Evolutionary conservation across 129 eudicot genomes (phyloP).

Genomic region (Helianthus tuberosus): DNA sequence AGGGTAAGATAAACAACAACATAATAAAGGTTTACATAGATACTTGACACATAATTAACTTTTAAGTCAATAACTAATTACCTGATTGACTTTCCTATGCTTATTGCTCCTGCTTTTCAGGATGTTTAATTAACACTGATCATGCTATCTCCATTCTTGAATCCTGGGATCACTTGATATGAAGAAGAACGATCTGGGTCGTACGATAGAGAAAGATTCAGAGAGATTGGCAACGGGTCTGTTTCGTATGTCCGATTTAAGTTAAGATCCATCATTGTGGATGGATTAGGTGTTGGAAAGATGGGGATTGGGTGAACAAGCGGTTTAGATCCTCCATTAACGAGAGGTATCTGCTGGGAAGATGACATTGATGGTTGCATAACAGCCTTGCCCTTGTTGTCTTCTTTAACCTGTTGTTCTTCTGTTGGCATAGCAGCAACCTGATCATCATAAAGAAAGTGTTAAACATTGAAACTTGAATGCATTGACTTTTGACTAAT

Average conservation of each 20-base stretch:
- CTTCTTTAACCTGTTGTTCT: slow-evolving; percentile 45
- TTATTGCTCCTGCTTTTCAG: slow-evolving; percentile 13
- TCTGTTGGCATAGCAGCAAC: slow-evolving; percentile 57
- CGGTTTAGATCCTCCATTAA: slow-evolving; percentile 4
- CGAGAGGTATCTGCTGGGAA: slow-evolving; percentile 11
- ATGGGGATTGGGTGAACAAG: slow-evolving; percentile 17
- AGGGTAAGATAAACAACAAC: slow-evolving; percentile 21
- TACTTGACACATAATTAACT: slow-evolving; percentile 32
- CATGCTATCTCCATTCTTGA: slow-evolving; percentile 36
- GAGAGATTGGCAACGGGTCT: slow-evolving; percentile 27
- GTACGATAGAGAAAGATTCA: slow-evolving; percentile 43
- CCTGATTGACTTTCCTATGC: slow-evolving; percentile 33
- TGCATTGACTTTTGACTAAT: background rate
- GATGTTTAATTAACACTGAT: slow-evolving; percentile 41
- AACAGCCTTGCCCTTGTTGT: slow-evolving; percentile 30
- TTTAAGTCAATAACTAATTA: slow-evolving; percentile 42
- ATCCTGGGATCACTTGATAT: slow-evolving; percentile 28
- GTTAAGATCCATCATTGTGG: slow-evolving; percentile 36
- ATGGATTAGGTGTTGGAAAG: slow-evolving; percentile 22
- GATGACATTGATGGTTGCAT: slow-evolving; percentile 25
- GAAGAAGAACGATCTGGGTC: slow-evolving; percentile 25
- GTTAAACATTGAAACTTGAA: background rate
- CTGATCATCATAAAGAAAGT: slow-evolving; percentile 39
- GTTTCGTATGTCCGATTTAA: slow-evolving; percentile 30
- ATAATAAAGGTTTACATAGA: background rate